Conservation (phyloP, 2,329 filamentous ascomycete genomes). For the Aureobasidium sp. region DNA sequence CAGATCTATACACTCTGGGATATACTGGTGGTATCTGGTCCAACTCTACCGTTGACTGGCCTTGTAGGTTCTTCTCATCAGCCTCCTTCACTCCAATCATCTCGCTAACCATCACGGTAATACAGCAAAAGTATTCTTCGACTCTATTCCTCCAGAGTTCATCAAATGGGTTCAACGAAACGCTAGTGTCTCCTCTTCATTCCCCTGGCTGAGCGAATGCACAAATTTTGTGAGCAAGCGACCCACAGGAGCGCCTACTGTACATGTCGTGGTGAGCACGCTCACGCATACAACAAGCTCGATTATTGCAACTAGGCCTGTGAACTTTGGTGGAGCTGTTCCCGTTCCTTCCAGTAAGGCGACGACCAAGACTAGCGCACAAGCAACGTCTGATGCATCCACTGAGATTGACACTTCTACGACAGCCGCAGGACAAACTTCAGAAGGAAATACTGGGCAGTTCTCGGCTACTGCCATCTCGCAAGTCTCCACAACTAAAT, state of each 20-base stretch:
- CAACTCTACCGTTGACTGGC: not conserved
- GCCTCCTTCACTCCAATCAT: not conserved
- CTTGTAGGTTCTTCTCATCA: not conserved
- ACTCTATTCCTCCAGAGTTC: not conserved
- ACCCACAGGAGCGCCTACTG: conserved; percentile 1
- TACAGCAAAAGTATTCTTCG: not conserved
- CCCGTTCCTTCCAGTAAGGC: not conserved
- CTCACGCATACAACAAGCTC: not conserved
- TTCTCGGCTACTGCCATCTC: not conserved
- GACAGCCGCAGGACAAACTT: not conserved
- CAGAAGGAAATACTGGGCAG: not conserved
- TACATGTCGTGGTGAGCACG: not conserved
- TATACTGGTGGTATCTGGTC: not conserved
- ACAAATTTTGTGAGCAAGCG: not conserved
- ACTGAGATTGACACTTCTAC: not conserved
- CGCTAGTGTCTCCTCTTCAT: not conserved
- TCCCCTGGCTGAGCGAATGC: not conserved
- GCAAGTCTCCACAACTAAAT: not conserved
- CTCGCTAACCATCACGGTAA: not conserved
- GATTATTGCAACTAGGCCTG: not conserved
- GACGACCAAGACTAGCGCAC: not conserved
- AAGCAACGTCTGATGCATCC: not conserved
- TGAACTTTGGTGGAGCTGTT: not conserved
- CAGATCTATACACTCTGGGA: not conserved
- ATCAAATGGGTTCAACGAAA: not conserved